phyloP scores from a whole-genome alignment of 228 moss, liverwort and hornwort genomes.

The Sphagnum magellanicum region DNA sequence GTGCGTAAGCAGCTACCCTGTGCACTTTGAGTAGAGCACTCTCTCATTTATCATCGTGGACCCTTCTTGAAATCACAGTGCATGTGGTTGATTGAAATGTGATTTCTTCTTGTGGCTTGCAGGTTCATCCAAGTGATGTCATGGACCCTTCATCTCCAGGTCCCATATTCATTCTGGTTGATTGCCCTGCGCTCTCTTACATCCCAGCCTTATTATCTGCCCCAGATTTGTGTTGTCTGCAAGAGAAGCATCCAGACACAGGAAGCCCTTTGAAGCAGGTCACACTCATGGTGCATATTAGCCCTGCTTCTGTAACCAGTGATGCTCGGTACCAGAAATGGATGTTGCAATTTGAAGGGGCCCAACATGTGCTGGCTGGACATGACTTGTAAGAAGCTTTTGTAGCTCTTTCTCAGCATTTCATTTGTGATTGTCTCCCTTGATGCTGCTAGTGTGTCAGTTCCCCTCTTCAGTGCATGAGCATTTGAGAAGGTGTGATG shows the following conservation, averaged over 20 bases:
- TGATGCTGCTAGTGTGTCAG: background rate
- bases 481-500: no score
- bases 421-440: background rate
- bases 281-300: conserved; percentile 74
- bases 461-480: no score
- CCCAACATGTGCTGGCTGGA: conserved; percentile 90
- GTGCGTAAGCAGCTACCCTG: conserved; percentile 12
- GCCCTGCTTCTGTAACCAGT: conserved; percentile 56
- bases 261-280: conserved; percentile 47
- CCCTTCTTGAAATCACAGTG: no score
- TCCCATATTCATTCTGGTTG: conserved; percentile 82
- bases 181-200: conserved; percentile 64
- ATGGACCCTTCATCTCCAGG: conserved; percentile 97
- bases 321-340: conserved; percentile 62
- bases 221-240: conserved; percentile 49
- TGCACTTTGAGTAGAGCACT: no score
- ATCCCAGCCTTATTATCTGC: conserved; percentile 55
- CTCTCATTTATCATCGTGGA: no score
- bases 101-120: conserved; percentile 4
- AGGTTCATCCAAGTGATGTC: conserved; percentile 89
- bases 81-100: no score
- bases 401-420: no score
- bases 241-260: conserved; percentile 16
- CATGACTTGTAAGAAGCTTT: conserved; percentile 74
- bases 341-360: conserved; percentile 67